Percentiles rank a stretch among this genome's conserved stretches.
Evolutionary conservation across 495 filamentous ascomycete species (phyloP).

Genomic region (Penicillium coffeae): DNA sequence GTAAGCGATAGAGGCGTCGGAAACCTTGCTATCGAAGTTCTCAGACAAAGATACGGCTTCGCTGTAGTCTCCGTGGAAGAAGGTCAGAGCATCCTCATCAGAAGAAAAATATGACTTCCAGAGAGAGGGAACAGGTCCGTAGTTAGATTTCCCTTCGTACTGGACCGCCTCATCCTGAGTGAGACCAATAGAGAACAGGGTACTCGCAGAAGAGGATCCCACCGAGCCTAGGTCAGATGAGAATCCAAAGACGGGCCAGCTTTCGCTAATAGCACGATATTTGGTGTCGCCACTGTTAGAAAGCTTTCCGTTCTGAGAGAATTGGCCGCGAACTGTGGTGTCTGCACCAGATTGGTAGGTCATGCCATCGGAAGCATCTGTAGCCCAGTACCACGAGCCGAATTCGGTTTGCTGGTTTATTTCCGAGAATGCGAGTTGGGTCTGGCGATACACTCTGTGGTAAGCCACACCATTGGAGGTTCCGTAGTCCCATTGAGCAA

Average conservation of each 20-base stretch:
- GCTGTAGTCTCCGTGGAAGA: conserved; percentile 53
- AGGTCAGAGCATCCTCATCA: conserved; percentile 46
- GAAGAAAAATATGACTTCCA: conserved; percentile 54
- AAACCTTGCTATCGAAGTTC: conserved; percentile 45
- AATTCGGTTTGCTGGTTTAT: conserved; percentile 52
- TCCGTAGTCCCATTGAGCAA: conserved; percentile 54
- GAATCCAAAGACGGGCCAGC: conserved; percentile 56
- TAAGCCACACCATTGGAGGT: conserved; percentile 44
- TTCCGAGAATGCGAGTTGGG: conserved; percentile 53
- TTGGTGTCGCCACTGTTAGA: conserved; percentile 44
- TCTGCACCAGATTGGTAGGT: conserved; percentile 51
- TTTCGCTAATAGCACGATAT: conserved; percentile 48
- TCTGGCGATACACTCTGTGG: conserved; percentile 51
- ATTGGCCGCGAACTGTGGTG: conserved; percentile 45
- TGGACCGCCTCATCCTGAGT: conserved; percentile 52
- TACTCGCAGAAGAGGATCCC: conserved; percentile 25
- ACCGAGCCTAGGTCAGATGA: conserved; percentile 50
- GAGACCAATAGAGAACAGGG: conserved; percentile 52
- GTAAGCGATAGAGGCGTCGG: conserved; percentile 42
- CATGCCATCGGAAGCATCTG: conserved; percentile 32
- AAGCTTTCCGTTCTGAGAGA: conserved; percentile 40
- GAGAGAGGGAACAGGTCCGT: conserved; percentile 39
- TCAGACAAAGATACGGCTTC: conserved; percentile 29
- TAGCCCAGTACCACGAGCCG: conserved; percentile 57
- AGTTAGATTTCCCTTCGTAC: conserved; percentile 39